A percentile compares a stretch with the other conserved stretches of the same genome.
Evolutionary conservation across 2,329 filamentous ascomycete genomes (phyloP).

Genomic region (Orbilia ellipsospora): DNA sequence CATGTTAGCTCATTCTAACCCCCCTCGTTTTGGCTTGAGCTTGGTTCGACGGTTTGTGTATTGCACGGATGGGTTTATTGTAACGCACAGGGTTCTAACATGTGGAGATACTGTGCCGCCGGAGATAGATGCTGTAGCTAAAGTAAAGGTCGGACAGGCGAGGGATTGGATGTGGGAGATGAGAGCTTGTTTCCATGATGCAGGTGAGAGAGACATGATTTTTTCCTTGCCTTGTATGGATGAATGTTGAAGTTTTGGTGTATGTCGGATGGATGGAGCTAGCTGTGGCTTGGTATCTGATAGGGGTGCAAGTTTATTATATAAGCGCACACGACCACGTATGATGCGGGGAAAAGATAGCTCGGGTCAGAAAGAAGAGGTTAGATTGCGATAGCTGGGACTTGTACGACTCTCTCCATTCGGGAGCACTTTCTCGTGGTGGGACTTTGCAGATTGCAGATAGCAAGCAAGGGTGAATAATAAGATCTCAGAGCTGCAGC

Average conservation of each 20-base stretch:
- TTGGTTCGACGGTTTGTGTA: background rate
- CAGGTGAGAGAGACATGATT: conserved; percentile 14
- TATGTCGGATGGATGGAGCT: background rate
- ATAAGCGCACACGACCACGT: background rate
- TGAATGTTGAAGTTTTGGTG: too few relatives aligned
- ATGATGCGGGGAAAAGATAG: too few relatives aligned
- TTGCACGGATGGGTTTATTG: too few relatives aligned
- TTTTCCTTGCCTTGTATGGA: background rate
- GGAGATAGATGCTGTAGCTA: conserved; percentile 31
- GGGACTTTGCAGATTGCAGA: too few relatives aligned
- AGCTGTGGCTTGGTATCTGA: background rate
- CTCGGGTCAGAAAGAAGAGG: too few relatives aligned
- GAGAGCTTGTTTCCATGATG: conserved; percentile 42
- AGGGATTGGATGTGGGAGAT: conserved; percentile 34
- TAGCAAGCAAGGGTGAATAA: too few relatives aligned
- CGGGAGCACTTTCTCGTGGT: too few relatives aligned
- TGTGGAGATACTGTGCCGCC: conserved; percentile 21
- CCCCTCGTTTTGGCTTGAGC: background rate
- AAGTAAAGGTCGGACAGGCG: conserved; percentile 37
- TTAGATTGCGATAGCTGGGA: too few relatives aligned
- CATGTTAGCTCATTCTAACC: background rate
- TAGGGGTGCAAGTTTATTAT: too few relatives aligned
- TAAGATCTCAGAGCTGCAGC: too few relatives aligned
- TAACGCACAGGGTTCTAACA: conserved; percentile 41
- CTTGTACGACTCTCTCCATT: too few relatives aligned